Evolutionary conservation across 164 flowering plant species (phyloP).

Genomic region (Berberis vulgaris): DNA sequence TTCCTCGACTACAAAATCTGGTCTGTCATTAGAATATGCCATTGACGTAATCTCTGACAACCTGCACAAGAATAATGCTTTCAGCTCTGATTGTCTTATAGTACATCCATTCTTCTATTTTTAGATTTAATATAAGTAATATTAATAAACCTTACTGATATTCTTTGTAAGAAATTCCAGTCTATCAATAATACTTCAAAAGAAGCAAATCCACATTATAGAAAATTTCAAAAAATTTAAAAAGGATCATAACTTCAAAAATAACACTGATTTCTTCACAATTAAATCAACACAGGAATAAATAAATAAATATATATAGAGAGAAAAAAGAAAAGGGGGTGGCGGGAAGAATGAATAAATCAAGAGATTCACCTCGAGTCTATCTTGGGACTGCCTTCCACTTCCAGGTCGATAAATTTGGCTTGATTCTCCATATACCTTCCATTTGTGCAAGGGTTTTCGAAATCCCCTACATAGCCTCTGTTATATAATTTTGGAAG

Average conservation of each 20-base stretch:
- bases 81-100: neutral
- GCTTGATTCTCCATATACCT: slow-evolving; percentile 15
- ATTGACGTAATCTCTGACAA: slow-evolving; percentile 15
- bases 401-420: slow-evolving; percentile 30
- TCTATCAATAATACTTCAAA: too few species aligned
- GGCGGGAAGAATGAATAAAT: too few species aligned
- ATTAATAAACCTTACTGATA: too few species aligned
- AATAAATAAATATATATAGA: too few species aligned
- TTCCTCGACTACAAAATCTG: slow-evolving; percentile 43
- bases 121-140: too few species aligned
- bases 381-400: slow-evolving; percentile 22
- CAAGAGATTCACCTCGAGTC: slow-evolving; percentile 34
- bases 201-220: too few species aligned
- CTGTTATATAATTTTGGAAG: slow-evolving; percentile 13
- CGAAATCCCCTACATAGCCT: slow-evolving; percentile 11
- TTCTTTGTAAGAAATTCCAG: too few species aligned
- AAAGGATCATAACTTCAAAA: too few species aligned
- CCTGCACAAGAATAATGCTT: slow-evolving; percentile 29
- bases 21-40: slow-evolving; percentile 24
- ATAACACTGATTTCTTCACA: too few species aligned
- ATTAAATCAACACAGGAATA: too few species aligned
- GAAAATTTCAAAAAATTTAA: too few species aligned
- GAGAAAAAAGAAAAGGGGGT: too few species aligned
- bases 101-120: neutral
- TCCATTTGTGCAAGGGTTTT: slow-evolving; percentile 15